Evolutionary conservation across 192 early-diverging fungal genomes (phyloP), one percentile per base, ranked within the genome.

Genomic region (Mortierella antarctica): DNA sequence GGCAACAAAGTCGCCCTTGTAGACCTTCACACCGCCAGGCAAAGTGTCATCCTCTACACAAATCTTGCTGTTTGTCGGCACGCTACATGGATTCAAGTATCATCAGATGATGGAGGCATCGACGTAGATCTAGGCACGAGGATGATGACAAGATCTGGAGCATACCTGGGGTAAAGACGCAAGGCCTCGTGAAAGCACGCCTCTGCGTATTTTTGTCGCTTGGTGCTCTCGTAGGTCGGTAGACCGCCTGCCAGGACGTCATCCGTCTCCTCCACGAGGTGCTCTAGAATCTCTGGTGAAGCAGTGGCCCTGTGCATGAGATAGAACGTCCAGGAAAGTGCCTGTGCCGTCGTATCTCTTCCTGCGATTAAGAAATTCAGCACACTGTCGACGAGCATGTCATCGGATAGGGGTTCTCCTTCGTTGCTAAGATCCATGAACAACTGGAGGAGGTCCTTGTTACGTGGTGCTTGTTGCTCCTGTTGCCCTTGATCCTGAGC

Each of bases 301-400:
- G 70, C 65, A 15, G 62, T 56, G 3, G 88, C 64, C 11, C 79
- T 39, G 66, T 82, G 86, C 54, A 90, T 60, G 83, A 61, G 76
- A 53, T 60, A 91, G 76, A 80, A 68, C n/a, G 59, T 80, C 77
- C 77, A 80, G 6, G 69, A 40, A 0, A 80, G 51, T 0, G 84
- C 81, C 64, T 88, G 83, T 20, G 92, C 84, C 31, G 90, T 89
- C 17, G 90, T 84, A 79, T 91, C 85, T 52, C 91, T 74, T 61
- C 90, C 88, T 61, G 81, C 58, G 48, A 70, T 62, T 5, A 71
- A 13, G 46, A 87, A 84, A 73, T 83, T 89, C 10, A 87, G 47
- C 14, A 86, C 65, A 31, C 83, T 70, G 40, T 89, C 88, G 15
- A 69, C 53, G 5, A 89, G 62, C 66, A 87, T 83, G 44, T 71